These are phyloP conservation scores for Solanum hybrid DNA, from an alignment of 305 asterid species.

Conservation along the genomic window DNA sequence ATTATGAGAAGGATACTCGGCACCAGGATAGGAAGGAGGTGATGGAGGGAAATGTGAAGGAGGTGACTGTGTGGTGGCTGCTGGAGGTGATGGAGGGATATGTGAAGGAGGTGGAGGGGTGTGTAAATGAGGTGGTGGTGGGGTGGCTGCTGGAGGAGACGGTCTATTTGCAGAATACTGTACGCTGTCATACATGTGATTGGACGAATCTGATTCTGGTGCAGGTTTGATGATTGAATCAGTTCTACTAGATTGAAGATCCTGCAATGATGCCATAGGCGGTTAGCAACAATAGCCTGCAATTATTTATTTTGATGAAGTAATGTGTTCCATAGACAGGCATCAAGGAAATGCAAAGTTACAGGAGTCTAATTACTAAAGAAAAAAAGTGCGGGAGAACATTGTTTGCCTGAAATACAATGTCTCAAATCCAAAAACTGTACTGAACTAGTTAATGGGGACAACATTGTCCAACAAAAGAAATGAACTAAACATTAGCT, in stretches of 20 bases:
- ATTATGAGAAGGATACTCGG: conserved; percentile 33
- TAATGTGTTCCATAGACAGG: background rate
- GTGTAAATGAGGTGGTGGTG: conserved; percentile 21
- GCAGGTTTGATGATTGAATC: conserved; percentile 28
- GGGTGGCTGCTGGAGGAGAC: conserved; percentile 22
- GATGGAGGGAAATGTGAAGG: conserved; percentile 24
- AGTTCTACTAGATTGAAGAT: conserved; percentile 32
- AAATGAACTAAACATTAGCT: background rate
- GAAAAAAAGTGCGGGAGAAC: background rate
- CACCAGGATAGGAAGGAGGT: conserved; percentile 30
- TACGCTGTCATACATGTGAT: conserved; percentile 26
- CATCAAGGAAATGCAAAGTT: background rate
- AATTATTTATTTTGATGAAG: background rate
- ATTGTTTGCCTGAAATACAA: background rate
- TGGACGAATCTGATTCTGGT: conserved; percentile 30
- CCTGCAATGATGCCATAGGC: conserved; percentile 33
- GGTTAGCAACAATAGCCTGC: background rate
- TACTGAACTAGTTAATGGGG: background rate
- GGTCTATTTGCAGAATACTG: conserved; percentile 32
- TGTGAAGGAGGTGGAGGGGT: conserved; percentile 29
- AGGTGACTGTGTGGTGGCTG: conserved; percentile 29
- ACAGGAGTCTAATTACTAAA: background rate
- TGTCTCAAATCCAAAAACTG: background rate
- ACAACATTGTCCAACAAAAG: background rate
- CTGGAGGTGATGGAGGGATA: conserved; percentile 27